A percentile compares a stretch with the other conserved stretches of the same genome.
Evolutionary conservation across 768 basidiomycete genomes (phyloP).

Genomic region (Kwoniella newhampshirensis): DNA sequence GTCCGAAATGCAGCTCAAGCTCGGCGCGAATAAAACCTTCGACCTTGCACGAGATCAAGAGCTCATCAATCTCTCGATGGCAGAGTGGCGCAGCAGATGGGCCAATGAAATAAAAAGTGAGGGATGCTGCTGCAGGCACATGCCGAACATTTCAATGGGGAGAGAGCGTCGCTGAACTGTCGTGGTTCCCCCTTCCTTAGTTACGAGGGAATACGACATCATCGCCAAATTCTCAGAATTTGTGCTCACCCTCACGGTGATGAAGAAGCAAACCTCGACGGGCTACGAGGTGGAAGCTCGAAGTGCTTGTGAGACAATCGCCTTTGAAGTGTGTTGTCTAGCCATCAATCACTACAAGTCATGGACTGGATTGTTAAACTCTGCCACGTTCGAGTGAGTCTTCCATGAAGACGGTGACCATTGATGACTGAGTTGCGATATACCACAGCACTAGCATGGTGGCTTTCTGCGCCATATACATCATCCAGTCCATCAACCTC

Average conservation of each 20-base stretch:
- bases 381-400: slow-evolving; percentile 24
- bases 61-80: slow-evolving; percentile 1
- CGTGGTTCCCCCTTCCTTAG: not conserved
- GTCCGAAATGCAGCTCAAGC: slow-evolving; percentile 12
- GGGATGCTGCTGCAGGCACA: not conserved
- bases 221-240: slow-evolving; percentile 20
- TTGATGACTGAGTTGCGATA: not conserved
- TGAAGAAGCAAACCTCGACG: slow-evolving; percentile 5
- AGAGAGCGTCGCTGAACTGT: not conserved
- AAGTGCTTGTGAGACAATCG: slow-evolving; percentile 11
- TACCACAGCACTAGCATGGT: slow-evolving; percentile 24
- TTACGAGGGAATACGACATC: slow-evolving; percentile 21
- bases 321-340: slow-evolving; percentile 20
- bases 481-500: slow-evolving; percentile 16
- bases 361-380: slow-evolving; percentile 20
- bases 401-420: not conserved
- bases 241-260: slow-evolving; percentile 12
- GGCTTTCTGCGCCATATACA: slow-evolving; percentile 22
- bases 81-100: slow-evolving; percentile 16
- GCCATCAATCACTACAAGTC: slow-evolving; percentile 21
- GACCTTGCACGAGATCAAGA: slow-evolving; percentile 11
- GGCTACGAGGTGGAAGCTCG: slow-evolving; percentile 7
- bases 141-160: not conserved
- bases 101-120: slow-evolving; percentile 10
- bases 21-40: not conserved